Base-by-base conservation (phyloP, 2,329 filamentous ascomycete species). In the Mariannaea sp. region DNA sequence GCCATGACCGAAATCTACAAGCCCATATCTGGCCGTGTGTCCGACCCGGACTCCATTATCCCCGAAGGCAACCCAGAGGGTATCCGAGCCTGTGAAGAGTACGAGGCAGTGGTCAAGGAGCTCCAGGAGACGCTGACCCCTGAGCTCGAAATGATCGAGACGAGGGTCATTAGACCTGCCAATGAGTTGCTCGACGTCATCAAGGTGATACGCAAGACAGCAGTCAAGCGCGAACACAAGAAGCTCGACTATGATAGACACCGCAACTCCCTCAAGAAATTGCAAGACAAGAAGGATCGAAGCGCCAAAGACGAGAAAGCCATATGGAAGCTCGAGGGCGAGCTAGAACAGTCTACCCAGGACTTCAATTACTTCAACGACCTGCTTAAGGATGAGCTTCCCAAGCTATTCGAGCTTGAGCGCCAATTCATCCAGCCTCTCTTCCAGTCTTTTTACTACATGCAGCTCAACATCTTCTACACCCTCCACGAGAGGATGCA, bases 361-460 rank as follows among this genome's bases (percentile, higher is more conserved):
- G 94, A 99, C 66, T 99, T 88, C 77, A 93, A 97, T 72, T 95
- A 96, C 77, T 97, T 94, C 80, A 99, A 99, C 76, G 91, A 97
- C 68, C 79, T 99, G 45, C 83, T 99, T 57, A 99, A 99, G 77
- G 90, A 95, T 14, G 94, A 99, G 75, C 79, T 99, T 58, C 94
- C 94, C 22, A 91, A 92, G 73, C 83, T 99, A 9, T 99, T 99
- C 73, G 73, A 78, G 7, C 84, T 99, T 14, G 94, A 99, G 73
- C 84, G 87, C 59, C 89, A 97, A 72, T 97, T 99, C 72, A 99
- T 99, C 72, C 87, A 90, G 63, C 94, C 94, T 3, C 84, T 99
- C 7, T 99, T 99, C 80, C 94, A 97, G 72, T 96, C 90, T 8
- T 99, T 99, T 77, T 99, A 99, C 77, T 99, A 97, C 79, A 99